Base-by-base conservation (phyloP, 768 basidiomycete species). In the Auricularia heimuer region DNA sequence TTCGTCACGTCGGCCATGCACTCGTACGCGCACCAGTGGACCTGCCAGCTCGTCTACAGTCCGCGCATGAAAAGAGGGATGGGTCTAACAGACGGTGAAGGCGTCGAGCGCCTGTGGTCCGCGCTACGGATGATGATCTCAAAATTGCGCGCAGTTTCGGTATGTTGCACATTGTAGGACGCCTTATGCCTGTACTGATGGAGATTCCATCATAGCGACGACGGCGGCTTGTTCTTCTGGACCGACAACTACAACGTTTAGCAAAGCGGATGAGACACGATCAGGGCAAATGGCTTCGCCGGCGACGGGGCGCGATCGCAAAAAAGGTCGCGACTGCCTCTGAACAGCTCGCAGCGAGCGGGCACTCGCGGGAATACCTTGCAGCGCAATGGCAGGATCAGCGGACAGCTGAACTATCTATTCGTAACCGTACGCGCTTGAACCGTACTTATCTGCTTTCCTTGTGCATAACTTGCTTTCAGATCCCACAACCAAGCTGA, bases 41-140 rank as follows among this genome's bases (percentile, higher is more conserved):
- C 56, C 3, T 6, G 58, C 44, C 12, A 45, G 63, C 62, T 0
- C 2, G 69, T 68, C 56, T 68, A 37, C 35, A 37, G 21, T 72
- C 78, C 0, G 76, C 77, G 1, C 69, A 79, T 45, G 70, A 71
- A 3, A 75, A 75, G 0, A 54, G 18, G 68, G 71, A 8, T 65
- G 65, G 21, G 77, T 75, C 62, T 72, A 78, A 45, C 72, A 75
- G 42, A 71, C 69, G 2, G 76, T n/a, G 24, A 65, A 29, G 62
- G 65, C 45, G 78, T 0, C 62, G 77, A 44, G 79, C 80, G 75
- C 74, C 73, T 0, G 67, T 80, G 0, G 74, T 77, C 0, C 79
- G 78, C 65, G 65, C 71, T 0, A 77, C 79, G 44, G 73, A 78
- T 54, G 64, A 66, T 45, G 42, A 73, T 77, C 10, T 72, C 74